Conservation (phyloP, 306 rosid genomes). For the Cercis canadensis region DNA sequence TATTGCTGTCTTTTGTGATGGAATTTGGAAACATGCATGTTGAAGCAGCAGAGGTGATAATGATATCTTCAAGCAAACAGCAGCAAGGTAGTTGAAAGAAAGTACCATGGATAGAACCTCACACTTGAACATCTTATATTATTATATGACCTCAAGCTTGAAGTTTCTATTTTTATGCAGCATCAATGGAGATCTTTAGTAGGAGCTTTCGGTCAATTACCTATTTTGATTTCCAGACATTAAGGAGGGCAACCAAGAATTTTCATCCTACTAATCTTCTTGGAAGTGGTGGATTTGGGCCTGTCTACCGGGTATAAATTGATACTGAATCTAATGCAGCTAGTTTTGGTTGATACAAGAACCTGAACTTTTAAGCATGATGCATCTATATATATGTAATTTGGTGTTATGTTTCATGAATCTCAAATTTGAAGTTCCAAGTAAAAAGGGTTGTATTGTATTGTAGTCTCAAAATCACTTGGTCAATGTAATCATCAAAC, state of each 20-base stretch:
- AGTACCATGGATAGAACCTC: not conserved
- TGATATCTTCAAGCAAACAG: conserved; percentile 41
- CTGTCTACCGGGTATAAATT: conserved; percentile 78
- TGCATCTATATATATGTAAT: not conserved
- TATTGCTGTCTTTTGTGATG: conserved; percentile 29
- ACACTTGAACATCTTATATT: not conserved
- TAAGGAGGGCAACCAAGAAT: conserved; percentile 79
- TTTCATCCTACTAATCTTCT: conserved; percentile 71
- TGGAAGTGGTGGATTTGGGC: conserved; percentile 98
- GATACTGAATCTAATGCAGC: conserved; percentile 31
- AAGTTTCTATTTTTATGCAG: conserved; percentile 44
- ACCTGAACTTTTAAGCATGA: not conserved
- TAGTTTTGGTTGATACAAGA: not conserved
- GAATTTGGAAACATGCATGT: conserved; percentile 39
- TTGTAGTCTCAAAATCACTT: not conserved
- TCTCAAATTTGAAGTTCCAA: not conserved
- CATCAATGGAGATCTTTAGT: conserved; percentile 56
- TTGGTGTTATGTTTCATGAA: not conserved
- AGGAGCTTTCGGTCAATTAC: conserved; percentile 68
- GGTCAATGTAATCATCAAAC: not conserved
- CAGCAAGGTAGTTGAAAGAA: conserved; percentile 54
- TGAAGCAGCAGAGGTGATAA: conserved; percentile 44
- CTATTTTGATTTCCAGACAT: conserved; percentile 61
- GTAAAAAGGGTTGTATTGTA: too few relatives aligned
- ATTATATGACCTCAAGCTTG: conserved; percentile 9